phyloP scores from a whole-genome alignment of 768 basidiomycete species.

The Cyathus striatus region DNA sequence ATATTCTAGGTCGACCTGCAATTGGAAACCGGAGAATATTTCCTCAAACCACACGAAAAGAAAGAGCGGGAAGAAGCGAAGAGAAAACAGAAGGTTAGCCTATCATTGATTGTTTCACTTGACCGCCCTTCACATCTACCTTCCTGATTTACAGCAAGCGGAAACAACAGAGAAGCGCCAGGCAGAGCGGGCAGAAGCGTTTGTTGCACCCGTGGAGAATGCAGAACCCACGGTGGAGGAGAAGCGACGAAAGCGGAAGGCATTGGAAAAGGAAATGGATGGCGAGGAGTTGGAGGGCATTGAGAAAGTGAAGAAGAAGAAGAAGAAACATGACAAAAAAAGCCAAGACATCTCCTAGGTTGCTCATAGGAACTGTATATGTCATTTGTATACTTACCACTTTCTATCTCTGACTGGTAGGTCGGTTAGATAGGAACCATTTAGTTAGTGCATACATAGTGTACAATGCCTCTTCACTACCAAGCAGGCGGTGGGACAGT shows the following conservation, averaged over 20 bases:
- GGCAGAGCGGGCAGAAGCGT: constrained; percentile 82
- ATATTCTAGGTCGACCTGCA: constrained; percentile 74
- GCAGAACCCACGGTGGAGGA: constrained; percentile 73
- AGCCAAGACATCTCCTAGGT: neutral
- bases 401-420: too few species aligned
- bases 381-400: too few species aligned
- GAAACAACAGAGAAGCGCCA: constrained; percentile 65
- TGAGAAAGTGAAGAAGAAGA: constrained; percentile 16
- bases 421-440: too few species aligned
- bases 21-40: constrained; percentile 96
- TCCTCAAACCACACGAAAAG: constrained; percentile 89
- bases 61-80: constrained; percentile 66
- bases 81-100: constrained; percentile 69
- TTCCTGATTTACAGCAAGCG: constrained; percentile 57
- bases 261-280: constrained; percentile 35
- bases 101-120: neutral
- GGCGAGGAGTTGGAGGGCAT: constrained; percentile 34
- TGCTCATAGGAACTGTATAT: neutral
- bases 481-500: too few species aligned
- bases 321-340: constrained; percentile 20
- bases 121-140: constrained; percentile 1
- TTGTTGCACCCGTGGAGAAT: constrained; percentile 81
- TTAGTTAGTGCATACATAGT: too few species aligned
- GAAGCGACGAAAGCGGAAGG: constrained; percentile 54
- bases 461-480: too few species aligned